Conservation (phyloP, 352 stramenopile genomes). For the Globisporangium nagaii region DNA sequence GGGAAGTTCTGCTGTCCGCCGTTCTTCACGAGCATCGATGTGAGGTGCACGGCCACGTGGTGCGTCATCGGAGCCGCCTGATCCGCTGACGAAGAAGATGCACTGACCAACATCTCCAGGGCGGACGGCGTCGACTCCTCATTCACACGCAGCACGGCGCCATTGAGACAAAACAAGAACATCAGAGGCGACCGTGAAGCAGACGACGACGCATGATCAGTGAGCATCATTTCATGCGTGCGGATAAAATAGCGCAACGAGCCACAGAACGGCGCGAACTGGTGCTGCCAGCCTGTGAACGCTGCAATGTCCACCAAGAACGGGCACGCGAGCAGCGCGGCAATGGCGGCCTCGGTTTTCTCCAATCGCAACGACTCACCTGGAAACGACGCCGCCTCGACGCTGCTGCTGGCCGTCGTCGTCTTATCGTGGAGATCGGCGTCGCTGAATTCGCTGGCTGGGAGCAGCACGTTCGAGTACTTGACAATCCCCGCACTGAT, state of each 20-base stretch:
- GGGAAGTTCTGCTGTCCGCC: constrained; percentile 49
- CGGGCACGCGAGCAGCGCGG: constrained; percentile 42
- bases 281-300: constrained; percentile 52
- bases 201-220: constrained; percentile 62
- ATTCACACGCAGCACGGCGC: constrained; percentile 50
- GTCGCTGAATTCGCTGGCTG: neutral
- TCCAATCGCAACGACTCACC: constrained; percentile 38
- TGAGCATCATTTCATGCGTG: constrained; percentile 76
- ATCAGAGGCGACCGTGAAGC: constrained; percentile 23
- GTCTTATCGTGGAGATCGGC: neutral
- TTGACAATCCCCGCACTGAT: constrained; percentile 22
- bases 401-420: neutral
- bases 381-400: constrained; percentile 16
- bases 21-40: constrained; percentile 62
- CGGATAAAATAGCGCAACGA: constrained; percentile 60
- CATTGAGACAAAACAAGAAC: constrained; percentile 67
- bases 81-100: too few species aligned
- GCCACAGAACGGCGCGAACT: constrained; percentile 55
- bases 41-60: constrained; percentile 44
- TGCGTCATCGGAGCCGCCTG: neutral
- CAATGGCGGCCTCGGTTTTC: constrained; percentile 38
- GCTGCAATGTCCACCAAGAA: constrained; percentile 57
- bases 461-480: constrained; percentile 26
- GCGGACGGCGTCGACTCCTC: constrained; percentile 48
- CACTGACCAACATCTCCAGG: constrained; percentile 22